Base-by-base conservation (phyloP, 1,139 yeast genomes). In the Candida gigantensis region DNA sequence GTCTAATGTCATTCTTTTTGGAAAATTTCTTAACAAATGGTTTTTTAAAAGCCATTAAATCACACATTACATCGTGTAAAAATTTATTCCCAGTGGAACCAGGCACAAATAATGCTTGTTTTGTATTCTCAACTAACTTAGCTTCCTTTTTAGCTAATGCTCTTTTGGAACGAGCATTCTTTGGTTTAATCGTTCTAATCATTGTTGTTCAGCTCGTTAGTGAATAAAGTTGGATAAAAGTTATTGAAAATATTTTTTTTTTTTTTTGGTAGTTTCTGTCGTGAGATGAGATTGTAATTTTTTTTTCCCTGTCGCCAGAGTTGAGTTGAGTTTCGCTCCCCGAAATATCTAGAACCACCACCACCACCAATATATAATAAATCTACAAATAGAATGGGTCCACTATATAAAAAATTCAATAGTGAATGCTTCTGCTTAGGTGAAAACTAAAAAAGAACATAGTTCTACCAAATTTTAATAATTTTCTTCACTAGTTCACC, bases 151-250 rank as follows among this genome's bases (percentile, higher is more conserved):
- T 84, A 44, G 90, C 96, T 50, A 90, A 61, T 10, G 96, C 97
- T 61, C 99, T 81, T 70, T 94, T 94, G 39, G 97, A 79, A 58
- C 98, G 88, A 41, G 97, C 97, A 57, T 84, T 92, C 67, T 89
- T 90, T 32, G 99, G 97, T 49, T 71, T 72, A 14, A 77, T 72
- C 30, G 84, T 78, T 68, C 86, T 79, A 49, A 81, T 81, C 88
- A 81, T 81, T 14, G 32, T 6, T 44, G n/a, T n/a, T n/a, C n/a
- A n/a, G n/a, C n/a, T n/a, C n/a, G n/a, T n/a, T n/a, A n/a, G n/a
- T n/a, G n/a, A 19, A 34, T 15, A 26, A 21, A 9, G 27, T 5
- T 27, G n/a, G 14, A 26, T 13, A n/a, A 14, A 10, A 10, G 20
- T 5, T 14, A 8, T 3, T n/a, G 4, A 4, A 9, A 18, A 2